These are phyloP conservation scores for Halophytophthora batemanensis DNA, from an alignment of 352 stramenopile species.

Conservation along the genomic window DNA sequence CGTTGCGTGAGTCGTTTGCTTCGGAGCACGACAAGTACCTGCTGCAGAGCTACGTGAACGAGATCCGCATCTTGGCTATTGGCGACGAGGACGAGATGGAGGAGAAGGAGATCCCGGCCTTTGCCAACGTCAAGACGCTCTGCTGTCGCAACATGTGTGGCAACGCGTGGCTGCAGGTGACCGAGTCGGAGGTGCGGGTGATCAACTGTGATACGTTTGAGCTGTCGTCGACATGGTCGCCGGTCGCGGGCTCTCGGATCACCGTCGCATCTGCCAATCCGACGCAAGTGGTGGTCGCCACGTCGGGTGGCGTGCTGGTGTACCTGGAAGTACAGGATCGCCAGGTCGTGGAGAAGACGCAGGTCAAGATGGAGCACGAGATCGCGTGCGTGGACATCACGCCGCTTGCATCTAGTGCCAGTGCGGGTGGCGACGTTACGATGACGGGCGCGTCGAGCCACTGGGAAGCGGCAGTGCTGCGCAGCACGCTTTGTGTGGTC, in stretches of 20 bases:
- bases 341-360: conserved; percentile 54
- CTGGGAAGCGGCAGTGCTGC: conserved; percentile 54
- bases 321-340: conserved; percentile 85
- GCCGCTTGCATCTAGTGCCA: conserved; percentile 33
- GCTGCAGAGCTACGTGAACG: conserved; percentile 94
- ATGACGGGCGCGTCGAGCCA: conserved; percentile 48
- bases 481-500: conserved; percentile 71
- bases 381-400: conserved; percentile 93
- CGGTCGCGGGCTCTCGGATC: conserved; percentile 60
- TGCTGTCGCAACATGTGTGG: conserved; percentile 92
- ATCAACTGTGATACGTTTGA: conserved; percentile 67
- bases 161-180: conserved; percentile 93
- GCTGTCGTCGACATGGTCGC: conserved; percentile 74
- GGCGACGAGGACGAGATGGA: conserved; percentile 88
- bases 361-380: conserved; percentile 89
- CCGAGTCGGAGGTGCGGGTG: conserved; percentile 89
- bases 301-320: conserved; percentile 85
- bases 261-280: conserved; percentile 86
- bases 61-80: conserved; percentile 96
- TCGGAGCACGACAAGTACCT: conserved; percentile 94
- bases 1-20: conserved; percentile 81
- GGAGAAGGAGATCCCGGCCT: conserved; percentile 88
- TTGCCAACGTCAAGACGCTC: conserved; percentile 88
- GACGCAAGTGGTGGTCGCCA: conserved; percentile 91
- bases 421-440: conserved; percentile 49